Base-by-base conservation (phyloP, 2,329 filamentous ascomycete genomes). In the Sporothrix protearum region DNA sequence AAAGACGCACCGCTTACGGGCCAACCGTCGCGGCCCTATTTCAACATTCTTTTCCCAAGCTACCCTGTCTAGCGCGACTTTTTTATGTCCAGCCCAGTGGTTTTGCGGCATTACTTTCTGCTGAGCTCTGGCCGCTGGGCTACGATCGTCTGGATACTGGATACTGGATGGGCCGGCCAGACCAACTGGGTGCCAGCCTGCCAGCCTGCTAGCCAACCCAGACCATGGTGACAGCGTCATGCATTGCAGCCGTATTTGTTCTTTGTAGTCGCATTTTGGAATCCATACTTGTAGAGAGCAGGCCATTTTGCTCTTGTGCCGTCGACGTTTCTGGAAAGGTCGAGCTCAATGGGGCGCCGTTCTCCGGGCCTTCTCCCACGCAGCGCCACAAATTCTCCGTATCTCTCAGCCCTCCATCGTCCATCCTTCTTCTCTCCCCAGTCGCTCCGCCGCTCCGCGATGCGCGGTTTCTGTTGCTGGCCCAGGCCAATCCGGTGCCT, bases 1-100 rank as follows among this genome's bases (percentile, higher is more conserved):
- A 70, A 70, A 61, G 55, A 49, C 68, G 68, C 68, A 70, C 63
- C 53, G 68, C 55, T 47, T 63, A 22, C 68, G 39, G 55, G 68
- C 53, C 68, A 70, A 63, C 55, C 68, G 42, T 42, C 36, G 53
- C 36, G 36, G 53, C 22, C 51, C 36, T 49, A 63, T 69, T 59
- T 55, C 49, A 42, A 49, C 67, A 69, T 47, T 30, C 33, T 45
- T 45, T 5, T 12, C 28, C 66, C 49, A 68, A 68, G 42, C 63
- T 67, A 36, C 45, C 63, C 42, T 19, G 19, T 16, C 45, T 36
- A 51, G 45, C 30, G 64, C 64, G 25, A 36, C 45, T 67, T 49
- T 51, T 67, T 33, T 28, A 14, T 66, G 36, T 45, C 33, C 64
- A 63, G 33, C 57, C 39, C 61, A 47, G 33, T 28, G 33, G 12